Conservation (phyloP, 2,329 filamentous ascomycete species). For the Thermoascus crustaceus region DNA sequence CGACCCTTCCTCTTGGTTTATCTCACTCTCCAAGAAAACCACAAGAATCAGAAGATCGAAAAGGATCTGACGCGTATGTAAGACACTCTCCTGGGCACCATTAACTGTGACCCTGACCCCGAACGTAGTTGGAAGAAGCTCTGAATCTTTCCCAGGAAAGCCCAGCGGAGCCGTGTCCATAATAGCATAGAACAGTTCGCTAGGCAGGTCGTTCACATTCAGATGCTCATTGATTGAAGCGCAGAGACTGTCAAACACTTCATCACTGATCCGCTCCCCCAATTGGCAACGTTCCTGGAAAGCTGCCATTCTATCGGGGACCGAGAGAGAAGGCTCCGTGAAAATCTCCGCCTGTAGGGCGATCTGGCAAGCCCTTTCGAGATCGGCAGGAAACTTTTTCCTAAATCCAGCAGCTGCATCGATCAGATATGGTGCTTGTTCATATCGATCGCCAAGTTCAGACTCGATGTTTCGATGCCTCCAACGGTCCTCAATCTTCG, state of each 20-base stretch:
- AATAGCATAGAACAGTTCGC: constrained; percentile 44
- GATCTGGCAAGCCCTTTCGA: constrained; percentile 59
- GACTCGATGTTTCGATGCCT: constrained; percentile 34
- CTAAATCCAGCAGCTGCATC: constrained; percentile 63
- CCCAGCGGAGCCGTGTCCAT: constrained; percentile 42
- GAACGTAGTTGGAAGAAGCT: constrained; percentile 55
- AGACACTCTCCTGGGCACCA: constrained; percentile 69
- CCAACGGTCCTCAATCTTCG: constrained; percentile 35
- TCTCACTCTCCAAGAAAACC: constrained; percentile 77
- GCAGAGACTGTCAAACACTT: constrained; percentile 65
- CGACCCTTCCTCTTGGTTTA: constrained; percentile 63
- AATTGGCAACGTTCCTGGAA: constrained; percentile 76
- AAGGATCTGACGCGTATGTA: constrained; percentile 63
- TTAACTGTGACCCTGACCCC: constrained; percentile 67
- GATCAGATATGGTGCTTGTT: constrained; percentile 55
- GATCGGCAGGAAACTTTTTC: constrained; percentile 60
- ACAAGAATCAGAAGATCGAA: constrained; percentile 76
- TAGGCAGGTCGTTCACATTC: constrained; percentile 42
- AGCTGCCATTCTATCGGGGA: constrained; percentile 64
- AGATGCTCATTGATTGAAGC: constrained; percentile 59
- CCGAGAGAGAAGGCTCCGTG: constrained; percentile 60
- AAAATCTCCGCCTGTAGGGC: constrained; percentile 66
- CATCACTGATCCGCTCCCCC: constrained; percentile 69
- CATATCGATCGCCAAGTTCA: constrained; percentile 46
- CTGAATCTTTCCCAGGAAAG: constrained; percentile 33